Base-by-base conservation (phyloP, 805 yeast genomes). In the Wickerhamomyces queroliae region DNA sequence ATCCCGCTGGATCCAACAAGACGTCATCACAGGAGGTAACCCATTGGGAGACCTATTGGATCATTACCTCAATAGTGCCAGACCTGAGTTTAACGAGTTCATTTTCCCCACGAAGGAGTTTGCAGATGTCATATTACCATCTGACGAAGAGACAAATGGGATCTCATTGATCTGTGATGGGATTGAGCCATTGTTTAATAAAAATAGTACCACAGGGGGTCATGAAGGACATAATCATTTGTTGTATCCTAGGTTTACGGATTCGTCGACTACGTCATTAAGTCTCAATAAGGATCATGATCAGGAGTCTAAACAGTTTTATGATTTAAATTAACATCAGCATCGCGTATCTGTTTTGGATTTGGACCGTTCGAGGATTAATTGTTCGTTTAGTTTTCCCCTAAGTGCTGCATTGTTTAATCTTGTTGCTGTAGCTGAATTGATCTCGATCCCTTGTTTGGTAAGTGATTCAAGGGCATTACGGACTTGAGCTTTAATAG, bases 91-190 rank as follows among this genome's bases (percentile, higher is more conserved):
- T 78, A 72, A 66, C 47, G 72, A 77, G 45, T 81, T 70, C 56
- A 77, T 86, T 9, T 66, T 68, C 24, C 79, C 77, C n/a, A 83
- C 93, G 1, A 82, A 80, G 53, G 80, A 78, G 43, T 69, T 64
- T 43, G 87, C 95, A 1, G 95, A 85, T 58, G 78, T 84, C 7
- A 73, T 86, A 21, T 64, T 85, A 52, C 89, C 91, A 2, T 64
- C 79, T 26, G 91, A 89, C 2, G 75, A 81, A 7, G 87, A 81
- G 41, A 44, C 61, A 2, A 63, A 70, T 25, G 86, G 84, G 9
- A 67, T 82, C 5, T 54, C 63, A 10, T 62, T 86, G 42, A 71
- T 85, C 12, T 73, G 81, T 17, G 87, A 80, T 49, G 91, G 89
- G 0, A 55, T 85, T 3, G 59, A 69, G 24, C 72, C 76, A 7